Evolutionary conservation across 2,329 filamentous ascomycete species (phyloP).

Genomic region (Tolypocladium cylindrosporum): DNA sequence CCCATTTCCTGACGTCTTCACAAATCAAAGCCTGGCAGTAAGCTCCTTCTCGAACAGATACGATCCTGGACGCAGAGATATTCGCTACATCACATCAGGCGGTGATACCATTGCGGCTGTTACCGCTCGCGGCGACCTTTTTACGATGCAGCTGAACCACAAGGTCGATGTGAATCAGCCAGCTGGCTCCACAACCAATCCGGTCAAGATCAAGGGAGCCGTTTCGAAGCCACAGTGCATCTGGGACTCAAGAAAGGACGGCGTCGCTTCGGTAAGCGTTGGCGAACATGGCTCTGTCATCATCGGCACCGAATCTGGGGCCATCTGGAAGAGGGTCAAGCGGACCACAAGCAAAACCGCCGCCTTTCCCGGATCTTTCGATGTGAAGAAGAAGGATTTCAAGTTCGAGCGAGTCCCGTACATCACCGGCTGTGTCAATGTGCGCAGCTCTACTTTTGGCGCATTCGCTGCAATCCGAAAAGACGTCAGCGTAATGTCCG

Average conservation of each 20-base stretch:
- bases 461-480: conserved; percentile 81
- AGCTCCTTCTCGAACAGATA: conserved; percentile 40
- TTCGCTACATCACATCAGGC: conserved; percentile 69
- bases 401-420: conserved; percentile 90
- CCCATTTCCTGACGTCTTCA: conserved; percentile 59
- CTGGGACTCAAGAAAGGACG: conserved; percentile 83
- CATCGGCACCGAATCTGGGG: conserved; percentile 82
- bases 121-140: conserved; percentile 76
- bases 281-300: conserved; percentile 93
- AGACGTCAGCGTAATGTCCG: conserved; percentile 71
- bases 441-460: conserved; percentile 81
- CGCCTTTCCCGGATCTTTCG: conserved; percentile 31
- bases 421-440: conserved; percentile 72
- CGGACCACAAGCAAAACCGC: conserved; percentile 70
- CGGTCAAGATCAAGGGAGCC: conserved; percentile 77
- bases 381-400: conserved; percentile 71
- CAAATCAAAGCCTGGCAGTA: conserved; percentile 57
- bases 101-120: conserved; percentile 88
- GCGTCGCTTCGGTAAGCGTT: conserved; percentile 76
- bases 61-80: conserved; percentile 56
- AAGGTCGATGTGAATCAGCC: conserved; percentile 51
- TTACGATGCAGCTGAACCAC: conserved; percentile 68
- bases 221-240: conserved; percentile 70
- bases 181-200: conserved; percentile 77
- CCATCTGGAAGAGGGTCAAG: conserved; percentile 83